Conservation (phyloP, 2,329 filamentous ascomycete genomes). For the Fusarium irregulare region DNA sequence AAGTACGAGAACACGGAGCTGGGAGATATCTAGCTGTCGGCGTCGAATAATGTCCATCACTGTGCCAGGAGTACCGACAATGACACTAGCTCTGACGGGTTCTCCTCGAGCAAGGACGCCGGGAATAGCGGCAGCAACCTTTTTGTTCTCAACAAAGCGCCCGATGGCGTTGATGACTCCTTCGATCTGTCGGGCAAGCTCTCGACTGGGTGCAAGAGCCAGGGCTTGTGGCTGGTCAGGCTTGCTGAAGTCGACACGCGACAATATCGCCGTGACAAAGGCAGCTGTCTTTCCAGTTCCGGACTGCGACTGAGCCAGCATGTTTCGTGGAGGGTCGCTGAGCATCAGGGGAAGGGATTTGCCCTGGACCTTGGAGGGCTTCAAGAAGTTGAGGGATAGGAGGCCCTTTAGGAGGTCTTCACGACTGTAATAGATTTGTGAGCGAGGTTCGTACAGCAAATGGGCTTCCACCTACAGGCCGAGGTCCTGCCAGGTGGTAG, state of each 20-base stretch:
- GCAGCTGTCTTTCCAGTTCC: constrained; percentile 98
- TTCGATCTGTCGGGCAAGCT: constrained; percentile 94
- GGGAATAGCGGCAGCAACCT: constrained; percentile 85
- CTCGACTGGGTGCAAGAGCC: constrained; percentile 90
- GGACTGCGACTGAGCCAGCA: constrained; percentile 99
- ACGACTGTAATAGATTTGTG: constrained; percentile 44
- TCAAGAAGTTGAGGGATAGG: constrained; percentile 84
- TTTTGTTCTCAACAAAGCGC: constrained; percentile 80
- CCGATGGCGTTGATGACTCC: constrained; percentile 87
- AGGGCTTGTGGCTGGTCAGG: constrained; percentile 83
- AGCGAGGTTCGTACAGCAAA: constrained; percentile 3
- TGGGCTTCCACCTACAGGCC: constrained; percentile 69
- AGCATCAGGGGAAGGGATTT: constrained; percentile 91
- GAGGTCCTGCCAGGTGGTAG: constrained; percentile 85
- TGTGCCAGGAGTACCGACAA: constrained; percentile 94
- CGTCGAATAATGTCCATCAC: constrained; percentile 87
- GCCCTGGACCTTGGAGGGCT: constrained; percentile 98
- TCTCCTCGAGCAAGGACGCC: constrained; percentile 76
- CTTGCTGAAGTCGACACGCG: constrained; percentile 80
- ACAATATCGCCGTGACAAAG: constrained; percentile 91
- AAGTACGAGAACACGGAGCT: constrained; percentile 85
- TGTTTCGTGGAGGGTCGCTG: constrained; percentile 85
- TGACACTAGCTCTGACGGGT: constrained; percentile 78
- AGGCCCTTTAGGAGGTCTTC: constrained; percentile 79
- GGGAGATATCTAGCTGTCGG: constrained; percentile 75